Conservation (phyloP, 2,329 filamentous ascomycete genomes). For the Aspergillus proliferans region DNA sequence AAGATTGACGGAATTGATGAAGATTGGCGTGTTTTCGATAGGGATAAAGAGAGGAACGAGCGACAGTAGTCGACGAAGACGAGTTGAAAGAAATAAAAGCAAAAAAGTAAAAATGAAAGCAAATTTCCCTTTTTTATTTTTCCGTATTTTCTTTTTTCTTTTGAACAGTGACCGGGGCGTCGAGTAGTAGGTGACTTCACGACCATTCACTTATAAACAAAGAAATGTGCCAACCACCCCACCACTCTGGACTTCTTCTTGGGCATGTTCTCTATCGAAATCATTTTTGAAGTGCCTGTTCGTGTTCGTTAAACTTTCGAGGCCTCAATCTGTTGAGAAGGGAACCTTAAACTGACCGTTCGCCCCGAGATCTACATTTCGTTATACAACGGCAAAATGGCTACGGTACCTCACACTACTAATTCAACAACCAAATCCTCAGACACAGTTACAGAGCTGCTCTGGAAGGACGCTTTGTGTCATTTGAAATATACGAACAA, state of each 20-base stretch:
- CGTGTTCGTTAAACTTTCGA: background rate
- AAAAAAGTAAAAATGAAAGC: slow-evolving; percentile 3
- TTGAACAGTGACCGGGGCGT: background rate
- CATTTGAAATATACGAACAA: slow-evolving; percentile 25
- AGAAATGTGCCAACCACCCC: slow-evolving; percentile 13
- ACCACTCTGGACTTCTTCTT: background rate
- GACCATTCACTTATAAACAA: slow-evolving; percentile 11
- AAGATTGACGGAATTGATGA: background rate
- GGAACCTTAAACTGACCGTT: background rate
- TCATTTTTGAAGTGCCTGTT: slow-evolving; percentile 5
- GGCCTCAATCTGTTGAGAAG: background rate
- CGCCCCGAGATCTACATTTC: background rate
- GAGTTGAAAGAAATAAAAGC: slow-evolving; percentile 1
- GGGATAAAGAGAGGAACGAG: background rate
- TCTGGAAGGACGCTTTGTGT: slow-evolving; percentile 27
- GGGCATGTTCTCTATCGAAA: slow-evolving; percentile 2
- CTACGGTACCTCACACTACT: slow-evolving; percentile 8
- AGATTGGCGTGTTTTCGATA: background rate
- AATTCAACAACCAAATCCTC: slow-evolving; percentile 8
- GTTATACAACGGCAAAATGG: slow-evolving; percentile 6
- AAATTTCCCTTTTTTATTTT: slow-evolving; percentile 1
- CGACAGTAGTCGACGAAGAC: background rate
- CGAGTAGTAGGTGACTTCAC: background rate
- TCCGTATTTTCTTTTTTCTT: background rate
- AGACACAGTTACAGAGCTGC: slow-evolving; percentile 16